These are phyloP conservation scores for Lindgomyces ingoldianus DNA, from an alignment of 495 filamentous ascomycete species.

Conservation along the genomic window DNA sequence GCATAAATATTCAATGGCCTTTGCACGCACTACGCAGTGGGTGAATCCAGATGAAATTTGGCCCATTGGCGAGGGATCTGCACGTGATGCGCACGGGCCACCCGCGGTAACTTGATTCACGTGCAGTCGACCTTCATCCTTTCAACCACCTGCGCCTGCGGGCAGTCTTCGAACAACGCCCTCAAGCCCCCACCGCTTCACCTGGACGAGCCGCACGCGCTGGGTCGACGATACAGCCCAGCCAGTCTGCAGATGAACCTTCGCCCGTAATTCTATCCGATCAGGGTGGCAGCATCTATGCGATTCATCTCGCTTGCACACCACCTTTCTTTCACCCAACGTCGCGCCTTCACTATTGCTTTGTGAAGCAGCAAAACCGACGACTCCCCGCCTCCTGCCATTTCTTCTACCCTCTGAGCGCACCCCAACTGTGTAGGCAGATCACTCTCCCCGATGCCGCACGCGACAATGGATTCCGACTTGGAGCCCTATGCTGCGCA, in stretches of 20 bases:
- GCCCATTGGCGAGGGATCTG: neutral
- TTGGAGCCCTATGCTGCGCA: neutral
- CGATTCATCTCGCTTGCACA: too few species aligned
- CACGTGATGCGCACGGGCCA: neutral
- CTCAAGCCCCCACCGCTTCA: neutral
- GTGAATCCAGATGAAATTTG: neutral
- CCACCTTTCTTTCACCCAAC: conserved; percentile 1
- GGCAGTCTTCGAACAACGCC: neutral
- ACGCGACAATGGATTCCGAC: conserved; percentile 24
- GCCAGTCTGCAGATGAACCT: neutral
- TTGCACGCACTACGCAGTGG: neutral
- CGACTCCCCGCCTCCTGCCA: neutral
- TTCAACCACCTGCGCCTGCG: neutral
- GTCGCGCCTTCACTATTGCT: conserved; percentile 1
- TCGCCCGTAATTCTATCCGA: neutral
- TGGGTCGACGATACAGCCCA: neutral
- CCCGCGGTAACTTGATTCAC: neutral
- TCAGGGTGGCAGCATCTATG: neutral
- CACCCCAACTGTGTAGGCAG: neutral
- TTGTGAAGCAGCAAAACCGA: neutral
- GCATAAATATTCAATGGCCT: too few species aligned
- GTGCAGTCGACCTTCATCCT: neutral
- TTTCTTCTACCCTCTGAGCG: neutral
- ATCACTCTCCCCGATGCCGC: conserved; percentile 15
- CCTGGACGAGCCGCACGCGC: neutral